Percentiles rank a stretch among this genome's conserved stretches.
Conservation (phyloP, 129 eudicot species). For the Tagetes patula region DNA sequence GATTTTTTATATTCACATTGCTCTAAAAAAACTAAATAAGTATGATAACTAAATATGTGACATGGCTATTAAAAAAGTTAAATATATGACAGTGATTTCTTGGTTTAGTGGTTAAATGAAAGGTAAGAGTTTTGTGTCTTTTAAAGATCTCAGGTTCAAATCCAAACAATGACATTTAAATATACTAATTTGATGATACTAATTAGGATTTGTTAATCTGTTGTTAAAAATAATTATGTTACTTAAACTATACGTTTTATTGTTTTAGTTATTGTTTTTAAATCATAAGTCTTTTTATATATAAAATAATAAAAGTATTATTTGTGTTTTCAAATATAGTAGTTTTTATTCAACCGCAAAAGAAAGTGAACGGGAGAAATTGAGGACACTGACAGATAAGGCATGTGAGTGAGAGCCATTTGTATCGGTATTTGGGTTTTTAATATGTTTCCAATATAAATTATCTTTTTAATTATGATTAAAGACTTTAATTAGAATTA, state of each 20-base stretch:
- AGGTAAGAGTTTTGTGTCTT: too few species aligned
- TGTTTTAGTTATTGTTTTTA: neutral
- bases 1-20: too few species aligned
- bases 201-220: too few species aligned
- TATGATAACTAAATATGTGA: too few species aligned
- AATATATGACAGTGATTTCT: too few species aligned
- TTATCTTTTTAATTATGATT: neutral
- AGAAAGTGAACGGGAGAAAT: neutral
- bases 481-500: too few species aligned
- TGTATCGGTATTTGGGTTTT: conserved; percentile 1
- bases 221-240: neutral
- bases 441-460: neutral
- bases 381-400: conserved; percentile 20
- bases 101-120: too few species aligned
- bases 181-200: too few species aligned
- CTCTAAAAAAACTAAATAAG: too few species aligned
- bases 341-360: neutral
- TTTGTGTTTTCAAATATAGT: neutral
- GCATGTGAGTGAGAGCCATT: conserved; percentile 32
- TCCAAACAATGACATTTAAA: too few species aligned
- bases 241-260: conserved; percentile 1
- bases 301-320: neutral
- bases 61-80: too few species aligned
- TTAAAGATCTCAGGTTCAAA: too few species aligned
- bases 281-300: neutral